Conservation (phyloP, 108 stramenopile genomes). For the Cyclotella sp. region DNA sequence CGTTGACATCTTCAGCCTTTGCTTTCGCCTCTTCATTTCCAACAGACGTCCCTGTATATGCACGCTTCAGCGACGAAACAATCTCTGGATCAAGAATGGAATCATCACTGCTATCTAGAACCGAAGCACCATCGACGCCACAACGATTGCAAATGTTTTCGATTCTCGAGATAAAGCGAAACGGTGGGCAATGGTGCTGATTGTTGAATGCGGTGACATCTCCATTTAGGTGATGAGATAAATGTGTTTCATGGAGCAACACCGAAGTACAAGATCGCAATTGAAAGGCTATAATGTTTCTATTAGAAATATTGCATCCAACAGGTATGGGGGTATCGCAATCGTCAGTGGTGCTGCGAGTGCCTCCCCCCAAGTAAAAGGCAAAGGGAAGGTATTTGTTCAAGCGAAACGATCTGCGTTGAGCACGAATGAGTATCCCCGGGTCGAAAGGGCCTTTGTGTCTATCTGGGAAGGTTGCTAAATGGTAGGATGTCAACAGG, state of each 20-base stretch:
- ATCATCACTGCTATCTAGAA: not conserved
- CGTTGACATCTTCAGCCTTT: constrained; percentile 54
- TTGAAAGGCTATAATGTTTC: constrained; percentile 13
- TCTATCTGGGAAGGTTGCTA: constrained; percentile 28
- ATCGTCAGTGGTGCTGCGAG: not conserved
- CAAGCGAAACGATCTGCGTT: constrained; percentile 33
- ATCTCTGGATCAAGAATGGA: constrained; percentile 10
- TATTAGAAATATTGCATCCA: not conserved
- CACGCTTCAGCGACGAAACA: constrained; percentile 20
- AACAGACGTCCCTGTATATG: constrained; percentile 9
- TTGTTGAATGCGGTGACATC: not conserved
- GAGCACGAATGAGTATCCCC: constrained; percentile 54
- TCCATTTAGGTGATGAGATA: not conserved
- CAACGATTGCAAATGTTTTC: constrained; percentile 38
- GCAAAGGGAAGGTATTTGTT: constrained; percentile 51
- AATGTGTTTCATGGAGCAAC: constrained; percentile 15
- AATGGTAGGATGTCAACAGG: constrained; percentile 17
- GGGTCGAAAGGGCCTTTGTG: constrained; percentile 13
- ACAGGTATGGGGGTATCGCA: not conserved
- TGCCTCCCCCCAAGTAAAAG: constrained; percentile 26
- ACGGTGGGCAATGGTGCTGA: constrained; percentile 3
- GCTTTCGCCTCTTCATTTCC: constrained; percentile 1
- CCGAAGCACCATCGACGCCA: not conserved
- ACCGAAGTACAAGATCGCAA: constrained; percentile 48
- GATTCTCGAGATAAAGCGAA: constrained; percentile 37